Percentiles rank a stretch among this genome's conserved stretches.
phyloP scores from a whole-genome alignment of 2,329 filamentous ascomycete species.

The Colletotrichum sp. region DNA sequence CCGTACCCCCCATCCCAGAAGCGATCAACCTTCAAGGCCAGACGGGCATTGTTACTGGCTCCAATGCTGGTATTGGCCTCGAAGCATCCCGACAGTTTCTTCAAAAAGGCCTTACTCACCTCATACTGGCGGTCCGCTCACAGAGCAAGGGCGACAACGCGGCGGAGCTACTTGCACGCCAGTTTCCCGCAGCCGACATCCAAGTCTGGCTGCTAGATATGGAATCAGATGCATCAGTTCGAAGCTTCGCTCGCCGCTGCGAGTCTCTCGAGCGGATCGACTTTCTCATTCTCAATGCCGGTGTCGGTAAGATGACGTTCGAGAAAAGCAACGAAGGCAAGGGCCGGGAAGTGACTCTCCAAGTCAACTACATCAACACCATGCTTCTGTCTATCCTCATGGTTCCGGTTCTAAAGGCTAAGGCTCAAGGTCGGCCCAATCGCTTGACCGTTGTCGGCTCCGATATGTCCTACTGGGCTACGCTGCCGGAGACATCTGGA shows the following conservation, averaged over 20 bases:
- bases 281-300: slow-evolving; percentile 40
- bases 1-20: neutral
- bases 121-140: slow-evolving; percentile 54
- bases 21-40: neutral
- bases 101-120: slow-evolving; percentile 34
- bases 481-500: slow-evolving; percentile 20
- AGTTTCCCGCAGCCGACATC: slow-evolving; percentile 32
- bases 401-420: slow-evolving; percentile 34
- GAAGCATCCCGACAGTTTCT: neutral
- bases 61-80: neutral
- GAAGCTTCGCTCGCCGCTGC: slow-evolving; percentile 37
- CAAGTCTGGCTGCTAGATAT: slow-evolving; percentile 50
- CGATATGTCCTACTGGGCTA: slow-evolving; percentile 24
- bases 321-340: slow-evolving; percentile 29
- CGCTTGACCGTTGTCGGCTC: slow-evolving; percentile 31
- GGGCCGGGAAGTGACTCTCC: slow-evolving; percentile 47
- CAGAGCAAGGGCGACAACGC: slow-evolving; percentile 45
- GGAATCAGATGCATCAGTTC: slow-evolving; percentile 39
- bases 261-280: slow-evolving; percentile 39
- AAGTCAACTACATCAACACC: slow-evolving; percentile 58
- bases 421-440: slow-evolving; percentile 17
- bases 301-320: slow-evolving; percentile 27
- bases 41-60: neutral
- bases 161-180: slow-evolving; percentile 31
- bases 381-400: slow-evolving; percentile 46